Base-by-base conservation (phyloP, 331 rosid species). In the Saraca asoca region DNA sequence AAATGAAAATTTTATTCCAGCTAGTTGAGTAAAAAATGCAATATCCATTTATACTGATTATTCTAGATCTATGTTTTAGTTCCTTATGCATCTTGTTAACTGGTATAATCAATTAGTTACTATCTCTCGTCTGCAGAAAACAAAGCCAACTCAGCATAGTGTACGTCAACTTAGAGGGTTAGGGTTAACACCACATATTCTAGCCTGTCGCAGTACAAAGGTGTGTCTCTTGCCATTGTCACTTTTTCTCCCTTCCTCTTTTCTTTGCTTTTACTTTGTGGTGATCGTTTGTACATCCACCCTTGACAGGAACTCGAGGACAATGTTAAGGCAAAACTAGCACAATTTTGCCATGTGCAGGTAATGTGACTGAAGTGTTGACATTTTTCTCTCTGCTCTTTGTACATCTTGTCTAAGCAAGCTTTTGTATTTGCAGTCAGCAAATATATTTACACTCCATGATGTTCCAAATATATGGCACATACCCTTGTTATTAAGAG, bases 381-480 rank as follows among this genome's bases (percentile, higher is more conserved):
- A 46, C 42, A 49, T 45, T 71, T 13, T 62, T 67, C 58, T 46
- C 33, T 68, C 75, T 73, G 50, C 39, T 18, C 64, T 58, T 71
- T 39, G 8, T 15, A n/a, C 37, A 33, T 56, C 14, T 70, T 71
- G 64, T 38, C 60, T 51, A 63, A 56, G 34, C 53, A 48, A 56
- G 13, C 12, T 37, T 31, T 66, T 50, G 68, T 62, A 7, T 73
- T 8, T 66, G 73, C 91, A 90, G 96, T 75, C 77, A 10, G 80
- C 87, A 35, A 87, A 90, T 46, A 75, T 90, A 50, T 76, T 90
- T 45, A 83, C 88, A 18, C 90, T 90, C 12, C 80, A 83, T 58
- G 96, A 90, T 80, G 96, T 90, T 78, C 85, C 90, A 52, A 90
- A 90, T 78, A 90, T 90, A 43, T 90, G 96, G 96, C 91, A 83